Conservation (phyloP, 2,329 filamentous ascomycete species). For the Neonectria hederae region DNA sequence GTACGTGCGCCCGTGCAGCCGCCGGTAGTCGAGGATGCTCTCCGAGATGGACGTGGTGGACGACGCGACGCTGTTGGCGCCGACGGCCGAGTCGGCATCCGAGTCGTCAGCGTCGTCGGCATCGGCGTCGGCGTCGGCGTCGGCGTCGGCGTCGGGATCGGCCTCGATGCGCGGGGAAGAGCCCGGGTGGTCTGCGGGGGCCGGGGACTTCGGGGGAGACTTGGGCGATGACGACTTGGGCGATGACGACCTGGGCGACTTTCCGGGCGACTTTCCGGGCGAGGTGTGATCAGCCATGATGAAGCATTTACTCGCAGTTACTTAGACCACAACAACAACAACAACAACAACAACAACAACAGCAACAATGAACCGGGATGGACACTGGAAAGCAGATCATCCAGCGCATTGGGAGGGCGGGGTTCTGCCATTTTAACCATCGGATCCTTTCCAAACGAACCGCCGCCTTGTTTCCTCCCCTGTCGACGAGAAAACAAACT, state of each 20-base stretch:
- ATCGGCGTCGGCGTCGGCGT: background rate
- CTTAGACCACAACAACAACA: no score
- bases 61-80: conserved; percentile 4
- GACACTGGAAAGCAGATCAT: no score
- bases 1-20: conserved; percentile 30
- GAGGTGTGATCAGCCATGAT: conserved; percentile 19
- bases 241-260: no score
- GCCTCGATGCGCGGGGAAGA: conserved; percentile 1
- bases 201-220: conserved; percentile 1
- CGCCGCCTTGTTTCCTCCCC: no score
- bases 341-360: no score
- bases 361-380: background rate
- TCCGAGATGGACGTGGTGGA: conserved; percentile 27
- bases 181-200: background rate
- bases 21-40: conserved; percentile 32
- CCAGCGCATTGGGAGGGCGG: no score
- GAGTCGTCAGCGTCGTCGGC: background rate
- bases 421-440: no score
- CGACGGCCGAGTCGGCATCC: conserved; percentile 18
- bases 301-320: background rate
- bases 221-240: background rate
- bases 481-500: no score
- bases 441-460: no score
- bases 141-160: background rate
- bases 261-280: background rate